Percentiles rank a stretch among this genome's conserved stretches.
These are phyloP conservation scores for Phialemonium atrogriseum DNA, from an alignment of 2,329 filamentous ascomycete species.

Conservation along the genomic window DNA sequence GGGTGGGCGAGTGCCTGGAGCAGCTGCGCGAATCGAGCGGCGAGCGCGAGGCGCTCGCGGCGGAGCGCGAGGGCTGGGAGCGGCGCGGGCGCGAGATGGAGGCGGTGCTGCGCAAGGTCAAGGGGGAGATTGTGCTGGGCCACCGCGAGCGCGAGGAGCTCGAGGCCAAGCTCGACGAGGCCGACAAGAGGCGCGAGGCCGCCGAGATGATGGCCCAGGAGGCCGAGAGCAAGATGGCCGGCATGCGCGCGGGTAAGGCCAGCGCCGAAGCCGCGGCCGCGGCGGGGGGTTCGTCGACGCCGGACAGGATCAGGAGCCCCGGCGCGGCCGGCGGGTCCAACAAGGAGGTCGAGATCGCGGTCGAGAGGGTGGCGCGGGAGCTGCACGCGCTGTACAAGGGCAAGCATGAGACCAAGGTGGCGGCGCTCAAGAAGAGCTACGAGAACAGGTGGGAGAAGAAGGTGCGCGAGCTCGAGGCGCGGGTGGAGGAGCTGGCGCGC, in stretches of 20 bases:
- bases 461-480: constrained; percentile 66
- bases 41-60: constrained; percentile 60
- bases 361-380: constrained; percentile 89
- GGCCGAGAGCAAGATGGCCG: constrained; percentile 66
- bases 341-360: constrained; percentile 69
- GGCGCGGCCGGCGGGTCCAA: constrained; percentile 16
- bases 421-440: constrained; percentile 77
- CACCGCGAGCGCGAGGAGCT: constrained; percentile 79
- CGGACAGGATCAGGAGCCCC: constrained; percentile 22
- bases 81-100: constrained; percentile 81
- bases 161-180: constrained; percentile 66
- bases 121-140: constrained; percentile 68
- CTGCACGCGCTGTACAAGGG: constrained; percentile 90
- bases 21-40: constrained; percentile 69
- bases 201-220: constrained; percentile 70
- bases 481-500: constrained; percentile 58
- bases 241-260: constrained; percentile 57
- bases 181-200: constrained; percentile 64
- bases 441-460: constrained; percentile 87
- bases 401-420: constrained; percentile 95
- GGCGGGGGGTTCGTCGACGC: constrained; percentile 11
- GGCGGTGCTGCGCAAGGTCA: constrained; percentile 66
- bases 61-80: constrained; percentile 78
- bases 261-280: constrained; percentile 25
- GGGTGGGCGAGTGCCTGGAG: constrained; percentile 80